Conservation (phyloP, 306 rosid genomes). For the Quillaja saponaria region DNA sequence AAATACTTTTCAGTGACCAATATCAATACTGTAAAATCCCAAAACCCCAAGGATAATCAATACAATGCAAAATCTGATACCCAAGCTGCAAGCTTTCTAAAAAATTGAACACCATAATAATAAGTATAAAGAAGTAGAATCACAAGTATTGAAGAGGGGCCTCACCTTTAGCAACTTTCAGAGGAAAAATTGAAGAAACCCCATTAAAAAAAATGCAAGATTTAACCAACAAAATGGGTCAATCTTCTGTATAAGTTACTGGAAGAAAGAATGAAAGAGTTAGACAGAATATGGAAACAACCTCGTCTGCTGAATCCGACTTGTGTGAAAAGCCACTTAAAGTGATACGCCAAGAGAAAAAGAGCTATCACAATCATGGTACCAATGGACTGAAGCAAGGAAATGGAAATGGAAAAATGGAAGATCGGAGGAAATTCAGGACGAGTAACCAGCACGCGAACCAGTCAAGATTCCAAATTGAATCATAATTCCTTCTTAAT, state of each 20-base stretch:
- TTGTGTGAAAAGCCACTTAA: not conserved
- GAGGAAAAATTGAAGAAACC: slow-evolving; percentile 24
- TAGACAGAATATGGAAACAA: slow-evolving; percentile 5
- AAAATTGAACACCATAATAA: not conserved
- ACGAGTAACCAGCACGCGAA: slow-evolving; percentile 3
- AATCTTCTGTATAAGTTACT: slow-evolving; percentile 12
- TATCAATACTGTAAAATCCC: slow-evolving; percentile 15
- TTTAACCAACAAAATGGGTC: slow-evolving; percentile 8
- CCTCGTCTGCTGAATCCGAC: not conserved
- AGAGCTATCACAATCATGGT: not conserved
- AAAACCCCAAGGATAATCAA: not conserved
- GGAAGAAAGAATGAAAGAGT: not conserved
- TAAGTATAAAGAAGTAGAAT: not conserved
- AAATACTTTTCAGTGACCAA: slow-evolving; percentile 14
- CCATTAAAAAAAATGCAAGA: too few species aligned
- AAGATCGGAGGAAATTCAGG: slow-evolving; percentile 28
- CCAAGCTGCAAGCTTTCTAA: slow-evolving; percentile 6
- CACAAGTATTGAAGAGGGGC: not conserved
- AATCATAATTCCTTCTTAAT: too few species aligned
- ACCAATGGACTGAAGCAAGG: slow-evolving; percentile 18
- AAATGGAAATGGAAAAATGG: not conserved
- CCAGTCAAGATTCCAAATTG: slow-evolving; percentile 19
- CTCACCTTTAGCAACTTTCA: not conserved
- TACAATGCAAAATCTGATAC: not conserved
- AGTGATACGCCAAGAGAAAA: not conserved